Percentiles rank a stretch among this genome's conserved stretches.
Conservation (phyloP, 23 red algal genomes). For the Chondrus crispus region DNA sequence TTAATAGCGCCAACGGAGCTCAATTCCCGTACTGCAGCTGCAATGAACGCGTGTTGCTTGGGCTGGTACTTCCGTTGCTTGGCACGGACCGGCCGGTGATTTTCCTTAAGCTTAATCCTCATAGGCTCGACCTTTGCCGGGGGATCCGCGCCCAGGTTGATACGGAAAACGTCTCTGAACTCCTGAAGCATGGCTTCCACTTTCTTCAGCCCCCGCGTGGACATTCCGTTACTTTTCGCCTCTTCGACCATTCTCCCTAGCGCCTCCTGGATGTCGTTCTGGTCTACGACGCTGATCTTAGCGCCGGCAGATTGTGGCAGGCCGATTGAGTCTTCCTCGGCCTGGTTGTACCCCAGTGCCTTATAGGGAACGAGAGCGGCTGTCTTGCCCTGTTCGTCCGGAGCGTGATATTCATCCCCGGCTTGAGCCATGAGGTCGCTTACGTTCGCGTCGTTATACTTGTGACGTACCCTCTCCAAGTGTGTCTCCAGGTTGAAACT, state of each 20-base stretch:
- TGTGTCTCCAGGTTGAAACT: conserved; percentile 37
- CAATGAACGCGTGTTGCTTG: background rate
- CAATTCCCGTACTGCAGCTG: background rate
- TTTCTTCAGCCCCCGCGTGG: background rate
- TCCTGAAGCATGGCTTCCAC: background rate
- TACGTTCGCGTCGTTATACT: background rate
- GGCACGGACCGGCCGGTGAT: background rate
- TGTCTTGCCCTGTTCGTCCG: background rate
- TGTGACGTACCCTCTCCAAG: background rate
- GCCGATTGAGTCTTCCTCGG: background rate
- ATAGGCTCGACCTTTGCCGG: background rate
- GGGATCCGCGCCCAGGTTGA: background rate
- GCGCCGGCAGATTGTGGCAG: background rate
- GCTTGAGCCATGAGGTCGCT: background rate
- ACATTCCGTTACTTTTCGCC: background rate
- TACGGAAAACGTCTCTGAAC: conserved; percentile 4
- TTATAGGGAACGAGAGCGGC: background rate
- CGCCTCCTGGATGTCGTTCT: background rate
- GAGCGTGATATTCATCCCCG: background rate
- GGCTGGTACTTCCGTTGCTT: conserved; percentile 1
- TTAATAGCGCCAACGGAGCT: conserved; percentile 9
- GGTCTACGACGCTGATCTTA: background rate
- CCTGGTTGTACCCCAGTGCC: background rate
- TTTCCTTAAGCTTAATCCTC: background rate
- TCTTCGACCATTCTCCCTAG: background rate